Evolutionary conservation across 257 asterid genomes (phyloP), one percentile per base, ranked within the genome.

Genomic region (Linderniella brevidens): DNA sequence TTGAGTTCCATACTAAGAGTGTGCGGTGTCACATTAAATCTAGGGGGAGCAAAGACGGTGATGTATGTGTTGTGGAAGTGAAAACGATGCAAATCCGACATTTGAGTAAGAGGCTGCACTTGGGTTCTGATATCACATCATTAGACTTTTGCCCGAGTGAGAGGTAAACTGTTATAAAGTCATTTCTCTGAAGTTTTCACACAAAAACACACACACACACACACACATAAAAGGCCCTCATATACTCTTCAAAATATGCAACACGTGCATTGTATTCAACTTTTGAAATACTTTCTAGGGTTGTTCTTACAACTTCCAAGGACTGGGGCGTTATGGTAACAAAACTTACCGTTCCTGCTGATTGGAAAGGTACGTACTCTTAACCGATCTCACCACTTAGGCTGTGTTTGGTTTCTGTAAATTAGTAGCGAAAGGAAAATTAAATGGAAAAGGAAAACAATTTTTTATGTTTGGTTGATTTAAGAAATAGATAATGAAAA

Each of bases 41-140:
- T 57, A 85, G 99, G 64, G 99, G 92, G 58, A 90, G 88, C 75
- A 85, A 79, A 66, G 99, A 90, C 61, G 99, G 99, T 15, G 99
- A 90, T 66, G 61, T 85, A 37, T 82, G 90, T 57, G 79, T 85
- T 5, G 80, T 85, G 40, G 96, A 85, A 60, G 78, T 90, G 58
- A 77, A 77, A 63, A 77, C 61, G 46, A 90, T 90, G 99, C 94
- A 81, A 69, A 60, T 85, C 57, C 77, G 76, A 54, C 93, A 86
- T 66, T 56, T 60, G 92, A 76, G 87, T 54, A 82, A 71, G 72
- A 82, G 93, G 75, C 65, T 81, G 62, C 99, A 90, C 69, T 59
- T 68, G 69, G 96, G 94, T 64, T 75, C 93, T 12, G 66, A 65
- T 55, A 75, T 90, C 52, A 52, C 64, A 35, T 69, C 99, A 11